Percentiles rank a stretch among this genome's conserved stretches.
Evolutionary conservation across 306 rosid species (phyloP).

Genomic region (Crataegus laevigata): DNA sequence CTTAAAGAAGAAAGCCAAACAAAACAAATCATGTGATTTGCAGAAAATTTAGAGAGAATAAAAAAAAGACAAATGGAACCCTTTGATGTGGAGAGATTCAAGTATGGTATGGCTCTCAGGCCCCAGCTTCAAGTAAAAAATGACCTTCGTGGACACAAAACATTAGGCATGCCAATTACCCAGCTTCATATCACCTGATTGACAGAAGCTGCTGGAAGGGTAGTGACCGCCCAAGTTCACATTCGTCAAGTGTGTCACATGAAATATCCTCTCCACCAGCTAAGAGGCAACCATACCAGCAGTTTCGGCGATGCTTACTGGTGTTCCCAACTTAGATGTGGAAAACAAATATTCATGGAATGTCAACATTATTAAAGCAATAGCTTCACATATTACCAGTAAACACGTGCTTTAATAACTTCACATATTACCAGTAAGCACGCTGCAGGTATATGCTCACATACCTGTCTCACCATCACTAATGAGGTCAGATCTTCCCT

Average conservation of each 20-base stretch:
- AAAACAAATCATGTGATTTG: too few species aligned
- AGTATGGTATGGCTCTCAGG: too few species aligned
- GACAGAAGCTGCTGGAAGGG: not conserved
- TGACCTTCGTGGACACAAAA: too few species aligned
- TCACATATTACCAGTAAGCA: not conserved
- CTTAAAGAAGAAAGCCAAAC: too few species aligned
- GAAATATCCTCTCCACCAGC: not conserved
- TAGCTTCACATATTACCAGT: not conserved
- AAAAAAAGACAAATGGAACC: too few species aligned
- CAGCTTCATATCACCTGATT: not conserved
- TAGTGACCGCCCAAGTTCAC: not conserved
- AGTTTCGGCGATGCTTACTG: not conserved
- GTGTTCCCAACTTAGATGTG: not conserved
- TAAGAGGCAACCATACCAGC: not conserved
- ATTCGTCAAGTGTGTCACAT: not conserved
- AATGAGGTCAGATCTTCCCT: conserved; percentile 74
- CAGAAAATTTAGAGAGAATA: too few species aligned
- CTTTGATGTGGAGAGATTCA: too few species aligned
- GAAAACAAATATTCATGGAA: not conserved
- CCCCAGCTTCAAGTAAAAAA: too few species aligned
- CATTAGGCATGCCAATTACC: too few species aligned
- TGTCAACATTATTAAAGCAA: not conserved
- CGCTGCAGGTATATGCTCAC: conserved; percentile 11
- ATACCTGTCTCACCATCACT: conserved; percentile 77
- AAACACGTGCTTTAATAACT: too few species aligned